Evolutionary conservation across 305 asterid genomes (phyloP).

Genomic region (Solanum hybrid): DNA sequence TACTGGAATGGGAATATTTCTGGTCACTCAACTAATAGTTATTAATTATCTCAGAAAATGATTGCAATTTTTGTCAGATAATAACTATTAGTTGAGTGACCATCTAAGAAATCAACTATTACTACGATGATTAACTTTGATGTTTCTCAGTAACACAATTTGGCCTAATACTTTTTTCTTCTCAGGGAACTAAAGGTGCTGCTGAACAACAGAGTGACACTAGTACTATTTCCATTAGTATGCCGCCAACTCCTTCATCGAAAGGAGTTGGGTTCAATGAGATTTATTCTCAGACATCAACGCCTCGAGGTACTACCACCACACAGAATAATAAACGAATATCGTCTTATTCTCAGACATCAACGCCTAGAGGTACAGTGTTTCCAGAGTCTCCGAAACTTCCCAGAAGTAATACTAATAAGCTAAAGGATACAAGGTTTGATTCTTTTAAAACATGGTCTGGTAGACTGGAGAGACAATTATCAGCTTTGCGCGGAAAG

Average conservation of each 20-base stretch:
- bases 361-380: slow-evolving; percentile 20
- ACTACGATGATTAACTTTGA: background rate
- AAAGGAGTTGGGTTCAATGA: slow-evolving; percentile 28
- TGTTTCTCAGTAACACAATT: background rate
- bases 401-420: slow-evolving; percentile 11
- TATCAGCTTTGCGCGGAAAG: slow-evolving; percentile 35
- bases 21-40: background rate
- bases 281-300: background rate
- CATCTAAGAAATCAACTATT: background rate
- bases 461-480: slow-evolving; percentile 46
- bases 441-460: slow-evolving; percentile 66
- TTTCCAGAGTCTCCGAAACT: slow-evolving; percentile 6
- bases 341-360: slow-evolving; percentile 39
- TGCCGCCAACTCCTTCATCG: slow-evolving; percentile 39
- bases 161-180: background rate
- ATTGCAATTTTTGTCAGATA: background rate
- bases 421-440: slow-evolving; percentile 34
- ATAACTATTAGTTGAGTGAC: background rate
- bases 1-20: background rate
- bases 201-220: background rate
- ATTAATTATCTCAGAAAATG: background rate
- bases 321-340: background rate
- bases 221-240: slow-evolving; percentile 31
- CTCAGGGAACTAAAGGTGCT: slow-evolving; percentile 25
- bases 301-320: background rate